These are phyloP conservation scores for Mucor piriformis DNA, from an alignment of 371 early-diverging fungal species.

Conservation along the genomic window DNA sequence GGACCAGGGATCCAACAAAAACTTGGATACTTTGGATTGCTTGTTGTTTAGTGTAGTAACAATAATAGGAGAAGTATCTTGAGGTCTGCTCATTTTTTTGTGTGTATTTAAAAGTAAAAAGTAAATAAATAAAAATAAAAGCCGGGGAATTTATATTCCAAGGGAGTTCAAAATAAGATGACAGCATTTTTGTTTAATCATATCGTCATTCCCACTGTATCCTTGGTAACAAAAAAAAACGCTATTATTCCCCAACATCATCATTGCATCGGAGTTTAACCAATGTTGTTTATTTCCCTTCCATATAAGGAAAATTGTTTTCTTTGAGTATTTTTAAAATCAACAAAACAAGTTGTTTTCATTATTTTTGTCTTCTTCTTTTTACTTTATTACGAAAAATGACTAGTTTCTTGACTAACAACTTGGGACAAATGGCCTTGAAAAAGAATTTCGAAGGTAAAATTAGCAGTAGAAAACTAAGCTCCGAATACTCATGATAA, in stretches of 20 bases:
- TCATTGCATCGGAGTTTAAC: not conserved
- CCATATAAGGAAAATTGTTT: conserved; percentile 13
- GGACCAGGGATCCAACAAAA: conserved; percentile 35
- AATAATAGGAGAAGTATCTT: not conserved
- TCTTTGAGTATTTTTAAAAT: conserved; percentile 2
- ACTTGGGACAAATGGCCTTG: conserved; percentile 5
- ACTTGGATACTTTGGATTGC: conserved; percentile 22
- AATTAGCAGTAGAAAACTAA: conserved; percentile 2
- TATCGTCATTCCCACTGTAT: not conserved
- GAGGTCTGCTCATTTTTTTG: not conserved
- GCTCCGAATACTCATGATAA: conserved; percentile 10
- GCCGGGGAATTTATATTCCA: conserved; percentile 3
- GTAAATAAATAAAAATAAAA: conserved; percentile 1
- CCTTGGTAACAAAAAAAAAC: not conserved
- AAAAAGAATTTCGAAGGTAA: conserved; percentile 23
- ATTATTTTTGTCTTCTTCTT: not conserved
- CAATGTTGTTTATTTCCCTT: conserved; percentile 9
- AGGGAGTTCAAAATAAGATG: conserved; percentile 16
- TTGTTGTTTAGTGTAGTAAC: conserved; percentile 1
- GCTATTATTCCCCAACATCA: not conserved
- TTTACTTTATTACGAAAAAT: not conserved
- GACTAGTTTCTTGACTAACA: conserved; percentile 8
- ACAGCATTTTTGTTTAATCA: conserved; percentile 1
- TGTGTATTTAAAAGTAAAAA: not conserved
- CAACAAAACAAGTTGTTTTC: not conserved